phyloP scores from a whole-genome alignment of 495 filamentous ascomycete species.

The Tuber umbilicatum region DNA sequence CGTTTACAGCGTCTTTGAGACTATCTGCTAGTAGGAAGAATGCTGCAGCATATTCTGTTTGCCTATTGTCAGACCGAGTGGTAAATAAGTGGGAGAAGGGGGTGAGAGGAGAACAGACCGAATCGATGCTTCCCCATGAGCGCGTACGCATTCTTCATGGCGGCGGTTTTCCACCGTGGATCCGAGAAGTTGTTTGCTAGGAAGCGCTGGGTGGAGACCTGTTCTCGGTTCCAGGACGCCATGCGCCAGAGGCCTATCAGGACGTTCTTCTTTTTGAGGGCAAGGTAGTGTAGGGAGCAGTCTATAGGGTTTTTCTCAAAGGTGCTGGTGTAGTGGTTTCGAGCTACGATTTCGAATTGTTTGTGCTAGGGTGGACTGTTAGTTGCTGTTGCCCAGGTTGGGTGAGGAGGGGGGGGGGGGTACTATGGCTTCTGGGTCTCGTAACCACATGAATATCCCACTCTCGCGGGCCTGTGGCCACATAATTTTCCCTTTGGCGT shows the following conservation, averaged over 20 bases:
- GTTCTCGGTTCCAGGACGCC: constrained; percentile 84
- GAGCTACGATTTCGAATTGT: constrained; percentile 83
- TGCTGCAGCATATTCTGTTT: constrained; percentile 80
- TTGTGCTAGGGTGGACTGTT: constrained; percentile 46
- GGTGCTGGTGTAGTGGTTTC: constrained; percentile 85
- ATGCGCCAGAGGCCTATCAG: constrained; percentile 93
- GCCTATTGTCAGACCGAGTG: constrained; percentile 17
- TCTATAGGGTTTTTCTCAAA: constrained; percentile 90
- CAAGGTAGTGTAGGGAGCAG: constrained; percentile 86
- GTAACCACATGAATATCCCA: constrained; percentile 94
- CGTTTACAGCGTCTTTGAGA: constrained; percentile 73
- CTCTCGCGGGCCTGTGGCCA: constrained; percentile 82
- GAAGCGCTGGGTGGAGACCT: constrained; percentile 65
- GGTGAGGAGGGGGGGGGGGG: background rate
- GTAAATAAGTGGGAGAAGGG: constrained; percentile 13
- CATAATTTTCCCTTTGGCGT: constrained; percentile 67
- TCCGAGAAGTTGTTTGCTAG: constrained; percentile 84
- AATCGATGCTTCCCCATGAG: constrained; percentile 85
- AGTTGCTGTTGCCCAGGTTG: constrained; percentile 18
- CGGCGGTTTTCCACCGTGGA: constrained; percentile 77
- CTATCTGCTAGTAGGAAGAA: constrained; percentile 91
- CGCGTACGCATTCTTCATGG: constrained; percentile 96
- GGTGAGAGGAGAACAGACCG: constrained; percentile 48
- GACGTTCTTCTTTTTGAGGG: constrained; percentile 83
- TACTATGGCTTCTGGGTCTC: constrained; percentile 56